phyloP scores from a whole-genome alignment of 805 yeast species.

The Saturnispora serradocipensis region DNA sequence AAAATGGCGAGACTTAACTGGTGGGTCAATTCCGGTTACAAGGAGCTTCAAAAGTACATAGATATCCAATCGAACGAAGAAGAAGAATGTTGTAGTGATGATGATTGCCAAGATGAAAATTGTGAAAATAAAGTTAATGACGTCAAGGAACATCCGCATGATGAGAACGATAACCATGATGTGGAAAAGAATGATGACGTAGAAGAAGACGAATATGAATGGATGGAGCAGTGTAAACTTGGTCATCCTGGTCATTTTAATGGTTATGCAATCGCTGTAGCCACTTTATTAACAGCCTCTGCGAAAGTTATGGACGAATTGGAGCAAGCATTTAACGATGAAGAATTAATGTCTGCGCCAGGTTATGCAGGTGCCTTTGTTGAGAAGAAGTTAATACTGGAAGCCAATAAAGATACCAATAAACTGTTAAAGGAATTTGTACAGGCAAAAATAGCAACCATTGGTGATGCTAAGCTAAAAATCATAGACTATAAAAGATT shows the following conservation, averaged over 20 bases:
- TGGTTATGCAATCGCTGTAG: constrained; percentile 34
- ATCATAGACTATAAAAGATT: constrained; percentile 11
- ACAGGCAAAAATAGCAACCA: constrained; percentile 9
- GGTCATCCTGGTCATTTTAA: constrained; percentile 43
- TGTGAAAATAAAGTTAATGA: constrained; percentile 6
- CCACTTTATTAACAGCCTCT: constrained; percentile 27
- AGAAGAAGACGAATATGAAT: constrained; percentile 26
- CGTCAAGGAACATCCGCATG: constrained; percentile 11
- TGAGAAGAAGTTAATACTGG: constrained; percentile 6
- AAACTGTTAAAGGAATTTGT: constrained; percentile 14
- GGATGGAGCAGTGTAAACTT: constrained; percentile 24
- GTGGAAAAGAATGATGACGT: constrained; percentile 20
- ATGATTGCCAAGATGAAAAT: constrained; percentile 10
- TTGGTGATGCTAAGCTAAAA: constrained; percentile 6
- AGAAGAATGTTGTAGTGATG: constrained; percentile 4
- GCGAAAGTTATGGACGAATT: constrained; percentile 21
- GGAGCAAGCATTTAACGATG: constrained; percentile 8
- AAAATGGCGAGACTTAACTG: constrained; percentile 11
- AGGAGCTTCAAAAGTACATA: constrained; percentile 9
- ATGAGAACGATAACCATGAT: constrained; percentile 12
- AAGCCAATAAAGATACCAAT: constrained; percentile 10
- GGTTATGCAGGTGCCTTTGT: constrained; percentile 9
- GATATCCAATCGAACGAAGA: constrained; percentile 11
- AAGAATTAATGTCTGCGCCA: constrained; percentile 7
- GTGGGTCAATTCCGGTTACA: constrained; percentile 22